Evolutionary conservation across 371 early-diverging fungal species (phyloP).

Genomic region (Syncephalastrum monosporum): DNA sequence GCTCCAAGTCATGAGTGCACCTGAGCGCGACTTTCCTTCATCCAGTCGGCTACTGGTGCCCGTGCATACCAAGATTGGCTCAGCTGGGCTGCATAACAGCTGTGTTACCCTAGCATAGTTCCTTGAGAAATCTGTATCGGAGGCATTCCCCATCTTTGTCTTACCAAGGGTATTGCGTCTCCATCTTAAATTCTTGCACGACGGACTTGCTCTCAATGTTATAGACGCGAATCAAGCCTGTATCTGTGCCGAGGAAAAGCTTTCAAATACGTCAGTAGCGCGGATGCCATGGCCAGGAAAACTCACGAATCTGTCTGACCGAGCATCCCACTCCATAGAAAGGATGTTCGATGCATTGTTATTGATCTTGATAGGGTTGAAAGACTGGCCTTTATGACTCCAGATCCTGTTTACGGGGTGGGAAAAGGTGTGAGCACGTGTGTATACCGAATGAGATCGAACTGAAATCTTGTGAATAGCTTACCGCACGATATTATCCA

Average conservation of each 20-base stretch:
- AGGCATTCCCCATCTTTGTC: not conserved
- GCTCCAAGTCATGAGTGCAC: constrained; percentile 56
- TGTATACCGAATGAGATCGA: no score
- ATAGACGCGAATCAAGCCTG: constrained; percentile 54
- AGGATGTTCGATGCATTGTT: constrained; percentile 49
- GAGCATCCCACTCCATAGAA: constrained; percentile 63
- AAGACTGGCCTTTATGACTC: constrained; percentile 49
- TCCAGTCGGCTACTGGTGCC: constrained; percentile 35
- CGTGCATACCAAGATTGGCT: constrained; percentile 55
- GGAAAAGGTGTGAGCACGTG: not conserved
- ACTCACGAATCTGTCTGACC: constrained; percentile 54
- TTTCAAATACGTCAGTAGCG: constrained; percentile 12
- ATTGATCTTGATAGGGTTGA: constrained; percentile 51
- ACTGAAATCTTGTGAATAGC: not conserved
- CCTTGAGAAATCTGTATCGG: not conserved
- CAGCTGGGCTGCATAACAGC: constrained; percentile 59
- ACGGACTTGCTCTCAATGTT: constrained; percentile 58
- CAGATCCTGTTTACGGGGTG: constrained; percentile 34
- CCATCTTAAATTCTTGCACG: constrained; percentile 59
- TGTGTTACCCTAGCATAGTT: constrained; percentile 45
- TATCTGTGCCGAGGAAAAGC: constrained; percentile 62
- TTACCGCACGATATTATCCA: constrained; percentile 63
- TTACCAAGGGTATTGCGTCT: constrained; percentile 53
- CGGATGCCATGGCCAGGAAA: not conserved
- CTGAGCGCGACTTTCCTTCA: constrained; percentile 22